Conservation (phyloP, 305 asterid genomes). For the Fraxinus paxiana region DNA sequence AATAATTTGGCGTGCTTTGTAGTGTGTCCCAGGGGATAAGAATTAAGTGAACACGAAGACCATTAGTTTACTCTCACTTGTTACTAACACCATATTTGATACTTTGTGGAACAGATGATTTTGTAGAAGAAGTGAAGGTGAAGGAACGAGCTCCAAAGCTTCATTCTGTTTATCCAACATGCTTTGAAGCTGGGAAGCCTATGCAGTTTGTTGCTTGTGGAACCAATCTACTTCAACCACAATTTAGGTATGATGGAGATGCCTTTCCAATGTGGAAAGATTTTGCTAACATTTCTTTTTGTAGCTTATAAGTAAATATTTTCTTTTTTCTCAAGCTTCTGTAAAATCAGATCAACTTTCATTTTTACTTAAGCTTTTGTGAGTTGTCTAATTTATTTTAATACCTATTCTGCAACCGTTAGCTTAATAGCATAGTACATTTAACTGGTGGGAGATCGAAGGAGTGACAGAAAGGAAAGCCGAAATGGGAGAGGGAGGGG, state of each 20-base stretch:
- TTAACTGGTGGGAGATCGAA: not conserved
- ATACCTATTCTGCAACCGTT: not conserved
- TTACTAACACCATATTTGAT: not conserved
- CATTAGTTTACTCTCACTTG: not conserved
- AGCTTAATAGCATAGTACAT: not conserved
- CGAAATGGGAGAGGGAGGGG: not conserved
- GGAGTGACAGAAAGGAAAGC: not conserved
- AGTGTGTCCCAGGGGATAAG: not conserved
- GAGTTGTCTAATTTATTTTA: not conserved
- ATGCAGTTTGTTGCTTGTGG: constrained; percentile 53
- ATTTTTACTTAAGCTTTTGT: not conserved
- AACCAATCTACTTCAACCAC: constrained; percentile 46
- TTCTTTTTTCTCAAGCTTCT: not conserved
- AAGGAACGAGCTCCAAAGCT: constrained; percentile 43
- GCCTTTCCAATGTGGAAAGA: not conserved
- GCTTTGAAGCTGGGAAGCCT: constrained; percentile 56
- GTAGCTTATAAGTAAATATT: not conserved
- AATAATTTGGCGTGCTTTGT: not conserved
- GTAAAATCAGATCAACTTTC: not conserved
- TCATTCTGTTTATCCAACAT: constrained; percentile 39
- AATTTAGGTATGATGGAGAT: constrained; percentile 33
- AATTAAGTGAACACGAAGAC: not conserved
- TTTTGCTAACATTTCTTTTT: not conserved
- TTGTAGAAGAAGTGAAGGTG: constrained; percentile 20
- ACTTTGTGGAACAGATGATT: not conserved